phyloP scores from a whole-genome alignment of 208 protist species.

The Trypanosoma vivax region DNA sequence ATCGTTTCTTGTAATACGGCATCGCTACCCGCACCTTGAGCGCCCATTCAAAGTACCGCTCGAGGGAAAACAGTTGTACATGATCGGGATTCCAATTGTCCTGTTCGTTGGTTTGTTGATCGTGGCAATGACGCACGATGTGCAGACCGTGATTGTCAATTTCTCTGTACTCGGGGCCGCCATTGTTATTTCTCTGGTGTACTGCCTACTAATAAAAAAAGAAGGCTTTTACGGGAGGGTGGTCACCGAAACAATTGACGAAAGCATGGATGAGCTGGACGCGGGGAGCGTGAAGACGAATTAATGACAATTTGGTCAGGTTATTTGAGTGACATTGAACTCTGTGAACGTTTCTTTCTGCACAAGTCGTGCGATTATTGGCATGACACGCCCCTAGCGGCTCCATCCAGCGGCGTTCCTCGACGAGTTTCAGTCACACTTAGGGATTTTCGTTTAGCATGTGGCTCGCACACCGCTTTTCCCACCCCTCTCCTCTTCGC shows the following conservation, averaged over 20 bases:
- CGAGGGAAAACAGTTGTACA: slow-evolving; percentile 23
- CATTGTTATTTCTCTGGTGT: slow-evolving; percentile 26
- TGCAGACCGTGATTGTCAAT: slow-evolving; percentile 33
- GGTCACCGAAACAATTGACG: slow-evolving; percentile 29
- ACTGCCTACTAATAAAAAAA: slow-evolving; percentile 39
- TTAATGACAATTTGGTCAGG: slow-evolving; percentile 6
- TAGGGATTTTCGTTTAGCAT: no score
- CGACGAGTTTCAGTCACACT: no score
- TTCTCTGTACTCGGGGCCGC: slow-evolving; percentile 22
- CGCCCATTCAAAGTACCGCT: slow-evolving; percentile 57
- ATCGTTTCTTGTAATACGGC: slow-evolving; percentile 54
- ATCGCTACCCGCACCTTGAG: slow-evolving; percentile 52
- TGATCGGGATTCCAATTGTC: slow-evolving; percentile 37
- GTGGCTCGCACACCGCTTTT: no score
- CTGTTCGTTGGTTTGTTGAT: slow-evolving; percentile 36
- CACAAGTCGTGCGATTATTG: no score
- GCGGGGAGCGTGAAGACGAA: background rate
- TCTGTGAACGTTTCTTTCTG: no score
- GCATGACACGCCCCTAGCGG: no score
- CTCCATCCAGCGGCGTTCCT: no score
- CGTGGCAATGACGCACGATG: slow-evolving; percentile 39
- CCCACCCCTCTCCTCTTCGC: no score
- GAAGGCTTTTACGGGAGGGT: slow-evolving; percentile 60
- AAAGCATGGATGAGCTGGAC: background rate
- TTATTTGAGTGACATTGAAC: background rate